Base-by-base conservation (phyloP, 805 yeast genomes). In the Wickerhamomyces pijperi region DNA sequence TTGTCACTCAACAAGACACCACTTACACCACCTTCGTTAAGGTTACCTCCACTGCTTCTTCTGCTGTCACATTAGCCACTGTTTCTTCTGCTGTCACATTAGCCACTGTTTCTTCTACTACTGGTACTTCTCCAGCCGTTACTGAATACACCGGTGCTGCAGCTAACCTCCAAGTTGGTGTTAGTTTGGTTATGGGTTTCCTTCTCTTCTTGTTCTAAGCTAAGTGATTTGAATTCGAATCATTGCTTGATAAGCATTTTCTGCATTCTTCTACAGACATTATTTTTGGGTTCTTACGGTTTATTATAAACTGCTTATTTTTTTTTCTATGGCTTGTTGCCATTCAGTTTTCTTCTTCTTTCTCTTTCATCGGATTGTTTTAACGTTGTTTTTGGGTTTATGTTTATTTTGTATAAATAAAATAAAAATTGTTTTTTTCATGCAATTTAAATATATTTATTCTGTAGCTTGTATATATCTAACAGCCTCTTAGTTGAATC, bases 191-290 rank as follows among this genome's bases (percentile, higher is more conserved):
- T 42, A 39, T 55, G 38, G 60, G 53, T 42, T 46, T 55, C 39
- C 47, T 56, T 29, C 51, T 44, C 54, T 50, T 51, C 42, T 50
- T 55, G 34, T 44, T 55, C 44, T 54, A 49, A 48, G 49, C 9
- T 21, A 21, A 21, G 9, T 21, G 23, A 6, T 41, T 31, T 31
- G 33, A 25, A 7, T 13, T 25, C 14, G 6, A 7, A 31, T 31
- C 23, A 21, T 21, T 21, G n/a, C n/a, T n/a, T 28, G 6, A 5
- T 16, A 9, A 19, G 6, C 13, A 19, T 14, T 34, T 19, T 19
- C 5, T 11, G 12, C 9, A 11, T 11, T 19, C 15, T 34, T 21
- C 15, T 5, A 21, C 28, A 34, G 17, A 20, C 7, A 21, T 29
- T 19, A 14, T 19, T 31, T 25, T 25, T 9, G 29, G 29, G 9